Evolutionary conservation across 2,329 filamentous ascomycete genomes (phyloP).

Genomic region (Emmonsiellopsis sp.): DNA sequence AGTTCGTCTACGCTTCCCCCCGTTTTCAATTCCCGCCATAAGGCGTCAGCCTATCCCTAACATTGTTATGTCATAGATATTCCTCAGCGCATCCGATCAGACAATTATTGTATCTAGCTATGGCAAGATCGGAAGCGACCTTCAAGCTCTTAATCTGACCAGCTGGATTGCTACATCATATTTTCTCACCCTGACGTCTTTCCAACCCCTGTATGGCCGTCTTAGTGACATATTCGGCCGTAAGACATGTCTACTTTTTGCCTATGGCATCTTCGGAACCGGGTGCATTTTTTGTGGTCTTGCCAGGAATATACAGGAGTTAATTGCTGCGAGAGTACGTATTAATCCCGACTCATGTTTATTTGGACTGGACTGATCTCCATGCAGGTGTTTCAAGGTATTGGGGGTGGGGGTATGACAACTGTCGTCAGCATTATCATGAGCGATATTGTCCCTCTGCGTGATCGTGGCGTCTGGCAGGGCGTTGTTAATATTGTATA

Average conservation of each 20-base stretch:
- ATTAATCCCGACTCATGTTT: background rate
- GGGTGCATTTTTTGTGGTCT: conserved; percentile 55
- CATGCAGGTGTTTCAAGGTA: conserved; percentile 44
- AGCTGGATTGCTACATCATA: conserved; percentile 66
- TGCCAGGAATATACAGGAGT: conserved; percentile 52
- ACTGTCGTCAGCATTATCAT: conserved; percentile 60
- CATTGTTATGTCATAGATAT: conserved; percentile 43
- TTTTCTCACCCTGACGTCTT: conserved; percentile 64
- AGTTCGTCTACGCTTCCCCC: conserved; percentile 14
- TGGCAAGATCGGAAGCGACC: conserved; percentile 64
- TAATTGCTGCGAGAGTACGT: conserved; percentile 52
- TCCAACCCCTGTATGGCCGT: conserved; percentile 66
- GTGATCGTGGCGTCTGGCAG: conserved; percentile 64
- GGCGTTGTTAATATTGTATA: conserved; percentile 65
- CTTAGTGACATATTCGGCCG: conserved; percentile 62
- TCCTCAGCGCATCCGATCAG: conserved; percentile 64
- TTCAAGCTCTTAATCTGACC: conserved; percentile 63
- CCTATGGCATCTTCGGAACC: conserved; percentile 54
- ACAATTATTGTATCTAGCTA: conserved; percentile 72
- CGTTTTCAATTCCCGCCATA: background rate
- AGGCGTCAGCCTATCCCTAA: background rate
- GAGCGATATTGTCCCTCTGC: conserved; percentile 60
- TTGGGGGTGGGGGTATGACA: conserved; percentile 64
- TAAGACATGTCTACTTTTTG: conserved; percentile 55
- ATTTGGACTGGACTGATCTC: background rate